Base-by-base conservation (phyloP, 495 filamentous ascomycete genomes). In the Aspergillus asperescens region DNA sequence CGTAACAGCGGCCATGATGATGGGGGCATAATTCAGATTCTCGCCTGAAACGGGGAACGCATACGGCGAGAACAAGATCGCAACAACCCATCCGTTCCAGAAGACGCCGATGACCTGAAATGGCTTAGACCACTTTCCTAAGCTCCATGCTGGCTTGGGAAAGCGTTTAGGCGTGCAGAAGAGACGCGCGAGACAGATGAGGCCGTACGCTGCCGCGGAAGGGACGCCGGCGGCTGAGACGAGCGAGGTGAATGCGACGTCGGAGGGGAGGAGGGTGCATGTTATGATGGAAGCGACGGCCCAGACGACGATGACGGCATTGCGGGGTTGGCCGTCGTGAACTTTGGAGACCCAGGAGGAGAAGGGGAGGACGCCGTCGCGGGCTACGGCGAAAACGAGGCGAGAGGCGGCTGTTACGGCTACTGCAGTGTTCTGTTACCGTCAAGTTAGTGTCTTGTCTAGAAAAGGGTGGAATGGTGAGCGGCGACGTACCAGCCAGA, bases 331-430 rank as follows among this genome's bases (percentile, higher is more conserved):
- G 50, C 75, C 77, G 32, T 66, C 57, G 18, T 78, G 65, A 6
- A 81, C 75, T n/a, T 62, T 57, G 27, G 74, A 74, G 22, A 81
- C 76, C 77, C 77, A 81, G 53, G 71, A 57, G 5, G 77, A 78
- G 65, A 79, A 79, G 4, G 77, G 77, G 20, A 81, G 71, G 23
- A 79, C 77, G 29, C 77, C 77, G 55, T 81, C 77, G 35, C 77
- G 72, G 34, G 77, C 77, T 20, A 81, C 75, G 29, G 77, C 77
- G 62, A 78, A 81, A 60, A 79, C 76, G 13, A 81, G 69, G 34
- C 77, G 76, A 27, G 77, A 81, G n/a, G 74, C 74, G 22, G 77
- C 77, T 41, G 77, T 70, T 43, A 78, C 75, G 29, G 77, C 77
- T 38, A 79, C 71, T 2, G 77, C 77, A 9, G 76, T 79, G 62